These are phyloP conservation scores for Posidonia oceanica DNA, from an alignment of 116 monocot species.

Conservation along the genomic window DNA sequence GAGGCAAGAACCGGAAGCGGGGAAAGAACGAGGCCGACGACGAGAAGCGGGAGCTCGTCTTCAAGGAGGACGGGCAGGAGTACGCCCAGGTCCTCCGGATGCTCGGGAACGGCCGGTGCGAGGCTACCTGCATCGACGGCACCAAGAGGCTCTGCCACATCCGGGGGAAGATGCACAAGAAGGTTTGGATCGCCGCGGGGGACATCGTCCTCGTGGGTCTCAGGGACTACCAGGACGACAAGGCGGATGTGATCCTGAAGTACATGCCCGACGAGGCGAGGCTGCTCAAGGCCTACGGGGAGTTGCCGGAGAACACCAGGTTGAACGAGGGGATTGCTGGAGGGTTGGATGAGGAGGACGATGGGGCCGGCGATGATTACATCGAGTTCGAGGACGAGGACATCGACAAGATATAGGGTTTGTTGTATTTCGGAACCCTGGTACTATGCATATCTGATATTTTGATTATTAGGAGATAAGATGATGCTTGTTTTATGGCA, in stretches of 20 bases:
- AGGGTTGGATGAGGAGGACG: constrained; percentile 30
- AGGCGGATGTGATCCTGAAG: constrained; percentile 43
- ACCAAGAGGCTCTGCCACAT: constrained; percentile 34
- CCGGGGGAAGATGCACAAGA: constrained; percentile 38
- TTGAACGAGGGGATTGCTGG: constrained; percentile 38
- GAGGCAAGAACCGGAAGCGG: constrained; percentile 29
- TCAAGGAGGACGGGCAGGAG: constrained; percentile 62
- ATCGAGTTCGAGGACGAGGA: constrained; percentile 77
- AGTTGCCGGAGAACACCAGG: constrained; percentile 27
- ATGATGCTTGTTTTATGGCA: too few relatives aligned
- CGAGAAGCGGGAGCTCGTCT: constrained; percentile 46
- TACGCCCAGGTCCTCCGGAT: constrained; percentile 55
- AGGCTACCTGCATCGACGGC: constrained; percentile 36
- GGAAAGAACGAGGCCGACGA: constrained; percentile 32
- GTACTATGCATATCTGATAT: too few relatives aligned
- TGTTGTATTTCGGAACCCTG: too few relatives aligned
- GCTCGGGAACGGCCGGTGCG: constrained; percentile 51
- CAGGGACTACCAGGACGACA: constrained; percentile 41
- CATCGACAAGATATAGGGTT: constrained; percentile 49
- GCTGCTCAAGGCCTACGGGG: constrained; percentile 34
- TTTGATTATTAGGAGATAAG: too few relatives aligned
- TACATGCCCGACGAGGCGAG: constrained; percentile 43
- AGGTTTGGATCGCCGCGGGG: constrained; percentile 40
- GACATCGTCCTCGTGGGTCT: constrained; percentile 35
- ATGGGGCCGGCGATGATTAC: constrained; percentile 36